phyloP scores from a whole-genome alignment of 345 rosid species.

The Pseudoturritis turrita region DNA sequence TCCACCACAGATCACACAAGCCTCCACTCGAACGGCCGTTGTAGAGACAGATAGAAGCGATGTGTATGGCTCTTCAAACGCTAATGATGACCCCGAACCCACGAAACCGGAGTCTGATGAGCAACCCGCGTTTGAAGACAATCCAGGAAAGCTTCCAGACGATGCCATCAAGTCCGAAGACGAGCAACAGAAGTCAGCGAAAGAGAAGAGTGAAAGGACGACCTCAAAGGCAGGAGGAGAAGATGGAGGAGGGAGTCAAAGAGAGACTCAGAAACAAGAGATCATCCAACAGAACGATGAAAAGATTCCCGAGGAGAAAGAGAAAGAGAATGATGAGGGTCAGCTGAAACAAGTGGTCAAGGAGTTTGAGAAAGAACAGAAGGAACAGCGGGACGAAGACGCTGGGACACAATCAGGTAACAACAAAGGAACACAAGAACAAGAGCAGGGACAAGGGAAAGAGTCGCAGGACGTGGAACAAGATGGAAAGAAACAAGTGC shows the following conservation, averaged over 20 bases:
- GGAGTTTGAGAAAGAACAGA: slow-evolving; percentile 36
- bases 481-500: slow-evolving; percentile 25
- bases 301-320: slow-evolving; percentile 14
- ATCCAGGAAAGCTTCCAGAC: slow-evolving; percentile 76
- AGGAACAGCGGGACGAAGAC: slow-evolving; percentile 49
- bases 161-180: slow-evolving; percentile 73
- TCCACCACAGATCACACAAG: slow-evolving; percentile 35
- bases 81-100: slow-evolving; percentile 11
- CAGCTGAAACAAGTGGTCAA: slow-evolving; percentile 20
- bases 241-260: slow-evolving; percentile 38
- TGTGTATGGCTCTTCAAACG: slow-evolving; percentile 12
- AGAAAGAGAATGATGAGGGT: slow-evolving; percentile 14
- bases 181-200: slow-evolving; percentile 17
- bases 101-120: slow-evolving; percentile 31
- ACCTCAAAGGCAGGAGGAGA: slow-evolving; percentile 22
- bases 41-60: slow-evolving; percentile 25
- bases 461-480: slow-evolving; percentile 41
- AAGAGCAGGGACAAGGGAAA: slow-evolving; percentile 18
- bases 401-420: slow-evolving; percentile 34
- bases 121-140: slow-evolving; percentile 54
- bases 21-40: slow-evolving; percentile 33
- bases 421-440: slow-evolving; percentile 23
- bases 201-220: slow-evolving; percentile 34
- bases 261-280: slow-evolving; percentile 37
- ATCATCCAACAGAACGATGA: slow-evolving; percentile 11